Base-by-base conservation (phyloP, 108 stramenopile genomes). In the Schizochytrium sp. region DNA sequence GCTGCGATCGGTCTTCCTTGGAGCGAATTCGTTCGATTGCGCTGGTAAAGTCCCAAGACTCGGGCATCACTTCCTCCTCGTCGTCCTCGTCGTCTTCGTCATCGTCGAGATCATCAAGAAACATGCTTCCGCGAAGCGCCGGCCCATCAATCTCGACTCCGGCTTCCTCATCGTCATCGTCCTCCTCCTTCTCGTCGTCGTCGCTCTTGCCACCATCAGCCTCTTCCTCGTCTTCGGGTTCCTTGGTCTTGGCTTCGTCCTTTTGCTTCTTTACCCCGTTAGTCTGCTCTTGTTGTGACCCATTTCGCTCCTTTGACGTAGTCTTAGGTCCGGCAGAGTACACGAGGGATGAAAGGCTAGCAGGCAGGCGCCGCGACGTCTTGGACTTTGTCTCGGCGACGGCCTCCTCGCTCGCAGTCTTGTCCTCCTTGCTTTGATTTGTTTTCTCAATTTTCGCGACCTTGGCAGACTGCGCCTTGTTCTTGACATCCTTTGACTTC, bases 1-100 rank as follows among this genome's bases (percentile, higher is more conserved):
- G 48, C 0, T 83, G 76, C 45, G 76, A 47, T 1, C 5, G 76
- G 51, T 83, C 10, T 23, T 83, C 76, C 45, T 28, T 21, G 25
- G 45, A 53, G 16, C 51, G 19, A 23, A 83, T 83, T 12, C 76
- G 76, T 5, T 83, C 76, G 45, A 83, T 83, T 14, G 76, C 76
- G 76, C 48, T 53, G 48, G 45, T 83, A 28, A 83, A 83, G 51
- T 83, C 76, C 76, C 76, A 83, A 3, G 76, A 83, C 76, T 83
- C 76, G 51, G 48, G 48, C n/a, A 53, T 53, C 51, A 25, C 51
- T 8, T 83, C 48, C 25, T 34, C 45, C 45, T 28, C 23, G 0
- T 83, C 76, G 10, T 83, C 76, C 10, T 83, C 76, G 4, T 12
- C 12, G 4, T 83, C 76, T 0, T 83, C 76, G 18, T 83, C 76